Conservation (phyloP, 805 yeast species). For the Yarrowia sp. region DNA sequence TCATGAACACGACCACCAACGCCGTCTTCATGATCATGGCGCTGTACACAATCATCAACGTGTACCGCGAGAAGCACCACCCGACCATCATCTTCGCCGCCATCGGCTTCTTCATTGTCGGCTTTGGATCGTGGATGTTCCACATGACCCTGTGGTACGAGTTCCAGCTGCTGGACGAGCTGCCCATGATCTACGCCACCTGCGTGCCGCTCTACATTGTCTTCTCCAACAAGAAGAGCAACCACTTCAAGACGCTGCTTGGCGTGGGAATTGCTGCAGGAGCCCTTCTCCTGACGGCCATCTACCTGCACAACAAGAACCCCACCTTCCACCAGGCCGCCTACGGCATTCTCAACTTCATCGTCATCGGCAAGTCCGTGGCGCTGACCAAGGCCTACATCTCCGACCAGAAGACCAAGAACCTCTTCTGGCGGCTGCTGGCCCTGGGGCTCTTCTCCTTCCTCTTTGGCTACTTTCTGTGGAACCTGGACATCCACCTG, state of each 20-base stretch:
- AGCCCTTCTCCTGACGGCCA: constrained; percentile 61
- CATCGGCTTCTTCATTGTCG: constrained; percentile 82
- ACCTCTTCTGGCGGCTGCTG: constrained; percentile 56
- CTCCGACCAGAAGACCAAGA: constrained; percentile 46
- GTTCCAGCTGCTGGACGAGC: constrained; percentile 87
- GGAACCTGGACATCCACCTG: constrained; percentile 86
- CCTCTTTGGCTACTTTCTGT: constrained; percentile 69
- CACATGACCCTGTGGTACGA: constrained; percentile 93
- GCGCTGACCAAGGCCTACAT: constrained; percentile 54
- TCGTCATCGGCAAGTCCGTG: constrained; percentile 62
- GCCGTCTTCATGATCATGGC: constrained; percentile 56
- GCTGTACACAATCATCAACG: constrained; percentile 59
- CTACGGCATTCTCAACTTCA: constrained; percentile 74
- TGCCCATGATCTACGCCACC: constrained; percentile 98
- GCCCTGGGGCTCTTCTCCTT: constrained; percentile 60
- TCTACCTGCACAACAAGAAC: constrained; percentile 70
- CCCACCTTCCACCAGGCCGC: constrained; percentile 89
- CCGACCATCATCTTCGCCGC: constrained; percentile 67
- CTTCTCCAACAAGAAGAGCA: constrained; percentile 55
- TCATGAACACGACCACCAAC: constrained; percentile 82
- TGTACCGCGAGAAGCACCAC: constrained; percentile 61
- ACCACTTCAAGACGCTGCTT: constrained; percentile 43
- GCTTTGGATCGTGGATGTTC: constrained; percentile 90
- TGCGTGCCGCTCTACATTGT: constrained; percentile 90
- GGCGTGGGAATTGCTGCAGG: constrained; percentile 51